Conservation (phyloP, 768 basidiomycete genomes). For the Tulasnella sp. region DNA sequence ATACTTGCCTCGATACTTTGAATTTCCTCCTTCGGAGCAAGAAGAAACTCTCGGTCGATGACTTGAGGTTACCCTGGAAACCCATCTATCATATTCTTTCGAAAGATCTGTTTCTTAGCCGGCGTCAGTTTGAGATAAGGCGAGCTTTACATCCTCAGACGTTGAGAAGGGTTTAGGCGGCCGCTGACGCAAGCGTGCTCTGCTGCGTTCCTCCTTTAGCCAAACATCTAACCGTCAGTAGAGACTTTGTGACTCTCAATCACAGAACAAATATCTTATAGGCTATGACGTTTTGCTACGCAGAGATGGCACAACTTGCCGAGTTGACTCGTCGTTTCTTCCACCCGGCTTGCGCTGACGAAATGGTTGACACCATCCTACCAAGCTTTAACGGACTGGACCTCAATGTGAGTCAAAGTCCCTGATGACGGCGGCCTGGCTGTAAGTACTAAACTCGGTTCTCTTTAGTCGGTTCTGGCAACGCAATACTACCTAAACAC, state of each 20-base stretch:
- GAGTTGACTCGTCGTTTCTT: conserved; percentile 74
- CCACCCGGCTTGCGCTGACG: conserved; percentile 78
- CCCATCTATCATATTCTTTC: conserved; percentile 68
- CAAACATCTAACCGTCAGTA: conserved; percentile 59
- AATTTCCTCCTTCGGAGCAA: conserved; percentile 59
- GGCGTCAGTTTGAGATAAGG: conserved; percentile 77
- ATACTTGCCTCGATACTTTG: conserved; percentile 62
- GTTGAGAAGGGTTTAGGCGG: not conserved
- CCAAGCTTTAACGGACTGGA: conserved; percentile 71
- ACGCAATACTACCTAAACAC: conserved; percentile 82
- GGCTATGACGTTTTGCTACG: not conserved
- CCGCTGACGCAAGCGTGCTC: not conserved
- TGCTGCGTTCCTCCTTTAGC: conserved; percentile 39
- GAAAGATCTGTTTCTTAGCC: conserved; percentile 70
- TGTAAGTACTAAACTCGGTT: conserved; percentile 26
- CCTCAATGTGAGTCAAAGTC: conserved; percentile 55
- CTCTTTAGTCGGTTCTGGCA: conserved; percentile 60
- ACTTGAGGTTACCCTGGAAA: conserved; percentile 78
- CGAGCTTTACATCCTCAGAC: conserved; percentile 39
- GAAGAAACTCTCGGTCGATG: conserved; percentile 70
- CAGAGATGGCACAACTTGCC: conserved; percentile 63
- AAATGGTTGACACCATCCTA: conserved; percentile 84
- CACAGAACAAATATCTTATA: not conserved
- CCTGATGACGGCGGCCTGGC: not conserved
- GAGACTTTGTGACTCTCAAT: not conserved